Evolutionary conservation across 2,329 filamentous ascomycete species (phyloP), one percentile per base, ranked within the genome.

Genomic region (Chaetoscypha palmicola): DNA sequence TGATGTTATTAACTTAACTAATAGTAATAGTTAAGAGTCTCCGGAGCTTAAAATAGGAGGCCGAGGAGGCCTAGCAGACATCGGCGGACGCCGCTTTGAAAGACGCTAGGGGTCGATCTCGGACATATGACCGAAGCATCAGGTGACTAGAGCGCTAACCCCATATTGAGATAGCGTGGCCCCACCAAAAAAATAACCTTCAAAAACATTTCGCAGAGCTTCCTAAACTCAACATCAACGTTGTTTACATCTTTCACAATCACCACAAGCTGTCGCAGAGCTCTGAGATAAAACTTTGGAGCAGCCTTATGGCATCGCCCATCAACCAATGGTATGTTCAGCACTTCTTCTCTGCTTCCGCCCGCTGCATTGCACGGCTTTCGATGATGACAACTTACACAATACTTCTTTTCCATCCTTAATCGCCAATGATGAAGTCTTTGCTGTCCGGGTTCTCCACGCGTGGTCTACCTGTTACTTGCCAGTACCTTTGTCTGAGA

Each of bases 401-500:
- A 73, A 53, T 53, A 83, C 84, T 89, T 89, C 84, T 87, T 89
- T 88, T 85, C 82, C 82, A 76, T 81, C 74, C 83, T 70, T 83
- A 90, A 76, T 87, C 85, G 85, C 79, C 83, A 81, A 82, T 90
- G 85, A 88, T 79, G 81, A 86, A 81, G 63, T 70, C 70, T 72
- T 75, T 52, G 53, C 76, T 83, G 70, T 76, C 71, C 78, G 81
- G 81, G 79, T 71, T 62, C 68, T 68, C 67, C 68, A 65, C 71
- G 63, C 69, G 69, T 62, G 62, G 72, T 66, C 62, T 65, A 74
- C 79, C 81, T 86, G 85, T 83, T 89, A 89, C 85, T 89, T 86
- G 85, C 85, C 85, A 90, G 85, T 89, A 89, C 82, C 68, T 70
- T 76, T 80, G 80, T 86, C 84, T 88, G 84, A 88, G 68, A 51